A percentile compares a stretch with the other conserved stretches of the same genome.
Conservation (phyloP, 192 early-diverging fungal species). For the Mortierella alpina region DNA sequence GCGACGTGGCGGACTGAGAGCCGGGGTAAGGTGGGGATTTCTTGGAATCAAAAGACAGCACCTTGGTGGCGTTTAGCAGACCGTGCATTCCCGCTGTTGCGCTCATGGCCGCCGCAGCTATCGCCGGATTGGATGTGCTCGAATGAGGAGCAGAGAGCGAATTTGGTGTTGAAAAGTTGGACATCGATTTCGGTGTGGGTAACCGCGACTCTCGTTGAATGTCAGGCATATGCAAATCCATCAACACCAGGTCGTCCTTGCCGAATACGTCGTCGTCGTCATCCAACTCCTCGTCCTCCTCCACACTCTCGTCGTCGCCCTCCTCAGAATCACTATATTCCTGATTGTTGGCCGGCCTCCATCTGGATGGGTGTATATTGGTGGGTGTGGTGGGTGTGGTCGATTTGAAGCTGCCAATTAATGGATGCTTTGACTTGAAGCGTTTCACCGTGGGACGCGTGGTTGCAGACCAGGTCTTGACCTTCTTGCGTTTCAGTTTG, state of each 20-base stretch:
- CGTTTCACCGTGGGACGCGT: slow-evolving; percentile 53
- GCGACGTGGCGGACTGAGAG: slow-evolving; percentile 3
- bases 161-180: slow-evolving; percentile 30
- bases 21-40: slow-evolving; percentile 25
- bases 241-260: slow-evolving; percentile 49
- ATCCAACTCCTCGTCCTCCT: slow-evolving; percentile 44
- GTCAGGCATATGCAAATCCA: slow-evolving; percentile 53
- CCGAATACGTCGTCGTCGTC: slow-evolving; percentile 52
- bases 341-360: slow-evolving; percentile 50
- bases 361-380: slow-evolving; percentile 38
- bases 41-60: slow-evolving; percentile 44
- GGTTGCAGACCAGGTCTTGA: slow-evolving; percentile 29
- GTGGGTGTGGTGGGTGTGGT: slow-evolving; percentile 42
- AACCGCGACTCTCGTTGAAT: slow-evolving; percentile 27
- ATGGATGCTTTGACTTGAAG: slow-evolving; percentile 47
- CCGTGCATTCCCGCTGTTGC: slow-evolving; percentile 45
- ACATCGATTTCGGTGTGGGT: slow-evolving; percentile 25
- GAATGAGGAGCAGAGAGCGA: slow-evolving; percentile 21
- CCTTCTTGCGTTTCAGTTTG: slow-evolving; percentile 49
- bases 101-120: background rate
- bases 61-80: slow-evolving; percentile 43
- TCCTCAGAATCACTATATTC: slow-evolving; percentile 49
- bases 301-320: slow-evolving; percentile 38
- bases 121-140: slow-evolving; percentile 10
- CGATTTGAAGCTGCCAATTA: slow-evolving; percentile 47